Evolutionary conservation across 345 rosid genomes (phyloP).

Genomic region (Eucalyptus grandis): DNA sequence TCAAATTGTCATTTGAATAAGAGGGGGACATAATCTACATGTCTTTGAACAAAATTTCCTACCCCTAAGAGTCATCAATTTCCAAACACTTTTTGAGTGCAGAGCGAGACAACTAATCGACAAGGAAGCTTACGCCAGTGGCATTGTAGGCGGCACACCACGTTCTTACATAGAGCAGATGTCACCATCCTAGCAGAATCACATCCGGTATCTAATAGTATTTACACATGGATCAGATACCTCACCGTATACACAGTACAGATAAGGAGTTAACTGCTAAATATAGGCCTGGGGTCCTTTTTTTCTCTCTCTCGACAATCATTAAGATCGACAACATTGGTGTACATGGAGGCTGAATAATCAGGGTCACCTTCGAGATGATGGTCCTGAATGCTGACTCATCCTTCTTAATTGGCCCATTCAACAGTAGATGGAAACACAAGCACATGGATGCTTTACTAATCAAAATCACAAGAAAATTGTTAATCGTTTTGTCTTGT

Average conservation of each 20-base stretch:
- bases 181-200: background rate
- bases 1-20: conserved; percentile 16
- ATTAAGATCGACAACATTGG: background rate
- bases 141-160: background rate
- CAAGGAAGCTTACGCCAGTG: background rate
- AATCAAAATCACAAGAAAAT: background rate
- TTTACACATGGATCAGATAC: background rate
- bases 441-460: conserved; percentile 19
- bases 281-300: background rate
- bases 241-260: background rate
- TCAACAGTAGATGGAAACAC: conserved; percentile 15
- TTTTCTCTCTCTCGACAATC: background rate
- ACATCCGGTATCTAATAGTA: background rate
- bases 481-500: conserved; percentile 10
- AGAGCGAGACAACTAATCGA: background rate
- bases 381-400: background rate
- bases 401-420: conserved; percentile 13
- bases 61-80: background rate
- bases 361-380: background rate
- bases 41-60: conserved; percentile 7
- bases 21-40: conserved; percentile 11
- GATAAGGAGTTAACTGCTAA: background rate
- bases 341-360: background rate
- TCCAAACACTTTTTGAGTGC: background rate
- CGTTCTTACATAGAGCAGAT: background rate